Conservation (phyloP, 306 rosid genomes). For the apple (Malus domestica) region ASM211411v1 NC_041791.1:32598501-32599000, state of each 20-base stretch:
- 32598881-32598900: neutral
- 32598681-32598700: conserved; percentile 44
- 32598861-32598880: neutral
- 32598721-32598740: conserved; percentile 53
- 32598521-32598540: conserved; percentile 29
- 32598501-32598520: conserved; percentile 10
- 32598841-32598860: neutral
- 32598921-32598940: neutral
- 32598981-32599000: no score
- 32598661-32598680: conserved; percentile 1
- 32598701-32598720: conserved; percentile 55
- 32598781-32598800: neutral
- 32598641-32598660: conserved; percentile 22
- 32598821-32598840: neutral
- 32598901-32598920: neutral
- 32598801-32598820: neutral
- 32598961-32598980: no score
- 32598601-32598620: neutral
- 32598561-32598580: neutral
- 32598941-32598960: no score
- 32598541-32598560: conserved; percentile 17
- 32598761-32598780: conserved; percentile 17
- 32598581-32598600: neutral
- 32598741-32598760: conserved; percentile 44
- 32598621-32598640: conserved; percentile 2